phyloP scores from a whole-genome alignment of 148 eudicot species.

The Chenopodium suecicum region DNA sequence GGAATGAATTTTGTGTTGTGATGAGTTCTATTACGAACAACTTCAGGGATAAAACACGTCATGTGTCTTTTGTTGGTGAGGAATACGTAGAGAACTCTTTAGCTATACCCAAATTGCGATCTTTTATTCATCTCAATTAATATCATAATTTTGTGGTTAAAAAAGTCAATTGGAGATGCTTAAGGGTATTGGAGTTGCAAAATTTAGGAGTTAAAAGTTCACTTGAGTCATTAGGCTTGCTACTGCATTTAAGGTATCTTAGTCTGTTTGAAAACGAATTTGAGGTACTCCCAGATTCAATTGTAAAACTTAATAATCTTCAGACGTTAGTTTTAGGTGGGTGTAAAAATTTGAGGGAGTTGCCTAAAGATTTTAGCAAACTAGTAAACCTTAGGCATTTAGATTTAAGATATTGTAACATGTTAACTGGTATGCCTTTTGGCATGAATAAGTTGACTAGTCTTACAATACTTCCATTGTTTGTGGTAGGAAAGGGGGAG shows the following conservation, averaged over 20 bases:
- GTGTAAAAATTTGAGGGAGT: neutral
- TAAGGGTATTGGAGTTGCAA: too few relatives aligned
- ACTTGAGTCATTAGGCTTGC: slow-evolving; percentile 16
- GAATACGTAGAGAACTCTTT: too few relatives aligned
- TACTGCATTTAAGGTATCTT: slow-evolving; percentile 43
- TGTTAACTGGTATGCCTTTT: slow-evolving; percentile 2
- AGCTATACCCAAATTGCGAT: too few relatives aligned
- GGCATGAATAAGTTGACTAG: slow-evolving; percentile 19
- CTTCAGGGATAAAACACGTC: too few relatives aligned
- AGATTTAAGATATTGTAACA: neutral
- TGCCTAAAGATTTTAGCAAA: slow-evolving; percentile 24
- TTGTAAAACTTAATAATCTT: slow-evolving; percentile 31
- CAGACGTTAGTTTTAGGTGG: neutral
- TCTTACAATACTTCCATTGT: neutral
- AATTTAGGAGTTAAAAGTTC: neutral
- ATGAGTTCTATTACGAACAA: too few relatives aligned
- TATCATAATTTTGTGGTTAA: too few relatives aligned
- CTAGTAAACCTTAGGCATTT: slow-evolving; percentile 23
- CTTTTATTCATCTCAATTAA: too few relatives aligned
- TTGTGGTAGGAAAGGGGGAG: neutral
- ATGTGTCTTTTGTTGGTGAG: too few relatives aligned
- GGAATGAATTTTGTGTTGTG: too few relatives aligned
- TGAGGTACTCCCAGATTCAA: slow-evolving; percentile 17
- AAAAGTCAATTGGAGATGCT: too few relatives aligned
- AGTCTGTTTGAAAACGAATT: slow-evolving; percentile 14